Evolutionary conservation across 768 basidiomycete species (phyloP), one percentile per base, ranked within the genome.

Genomic region (Leucosporidium yakuticum): DNA sequence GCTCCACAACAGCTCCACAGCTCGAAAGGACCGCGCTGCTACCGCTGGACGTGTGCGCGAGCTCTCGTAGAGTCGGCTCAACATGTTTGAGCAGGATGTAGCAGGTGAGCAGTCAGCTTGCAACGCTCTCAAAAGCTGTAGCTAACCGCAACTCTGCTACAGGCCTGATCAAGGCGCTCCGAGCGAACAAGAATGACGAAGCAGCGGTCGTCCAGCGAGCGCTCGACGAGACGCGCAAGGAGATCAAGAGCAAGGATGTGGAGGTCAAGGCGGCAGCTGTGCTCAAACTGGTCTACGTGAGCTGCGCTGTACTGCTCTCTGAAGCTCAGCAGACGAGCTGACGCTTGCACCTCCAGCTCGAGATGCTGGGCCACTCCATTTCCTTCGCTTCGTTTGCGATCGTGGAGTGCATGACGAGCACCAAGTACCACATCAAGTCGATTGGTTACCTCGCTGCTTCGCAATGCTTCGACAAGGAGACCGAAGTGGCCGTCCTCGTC

Each of bases 401-500:
- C 62, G 88, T 98, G 9, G 96, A 99, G 77, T 92, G 95, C 78
- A 99, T 99, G 96, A 92, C 92, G 48, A 93, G 92, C 5, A 81
- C 88, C 6, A 87, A 87, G 77, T 85, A 88, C 73, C 94, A 98
- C 79, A 83, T 98, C 73, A 99, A 99, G 82, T 87, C 85, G 32
- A 88, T 98, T 59, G 96, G 96, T 19, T 98, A 99, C 79, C 87
- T 99, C 29, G 96, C 90, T 2, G 93, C 96, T 5, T 79, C 85
- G 51, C 87, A 93, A 80, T 94, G 93, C 1, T 99, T 98, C 78
- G 84, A 87, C 54, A 85, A 91, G 73, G 91, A 95, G 66, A 98
- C 96, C 1, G 96, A 98, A 74, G 95, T 98, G 29, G 86, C 98
- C 27, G 96, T 99, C 84, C 84, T 98, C 57, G 96, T 95, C 4